These are phyloP conservation scores for Tetrapyrgos nigripes DNA, from an alignment of 1,284 basidiomycete genomes.

Conservation along the genomic window DNA sequence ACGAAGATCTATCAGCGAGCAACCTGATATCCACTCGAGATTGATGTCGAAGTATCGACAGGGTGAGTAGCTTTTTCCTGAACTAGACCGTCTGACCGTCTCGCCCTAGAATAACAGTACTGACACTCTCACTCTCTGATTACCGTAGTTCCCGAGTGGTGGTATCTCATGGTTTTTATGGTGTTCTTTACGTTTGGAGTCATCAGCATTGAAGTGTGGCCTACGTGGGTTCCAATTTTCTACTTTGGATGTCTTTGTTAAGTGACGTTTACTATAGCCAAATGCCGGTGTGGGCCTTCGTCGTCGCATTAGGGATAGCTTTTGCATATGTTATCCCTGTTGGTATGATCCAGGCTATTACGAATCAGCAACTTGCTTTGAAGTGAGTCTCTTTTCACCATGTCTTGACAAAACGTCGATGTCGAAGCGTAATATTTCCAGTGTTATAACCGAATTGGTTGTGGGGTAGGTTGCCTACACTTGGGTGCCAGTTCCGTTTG, in stretches of 20 bases:
- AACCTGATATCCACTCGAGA: conserved; percentile 83
- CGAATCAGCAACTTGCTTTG: conserved; percentile 57
- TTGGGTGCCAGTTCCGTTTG: conserved; percentile 5
- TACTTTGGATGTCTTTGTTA: background rate
- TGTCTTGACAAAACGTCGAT: background rate
- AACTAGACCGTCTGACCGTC: too few species aligned
- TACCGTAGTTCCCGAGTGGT: conserved; percentile 19
- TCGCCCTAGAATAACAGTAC: conserved; percentile 4
- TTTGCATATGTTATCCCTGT: conserved; percentile 64
- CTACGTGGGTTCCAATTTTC: conserved; percentile 44
- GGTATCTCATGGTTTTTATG: conserved; percentile 45
- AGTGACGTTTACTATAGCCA: conserved; percentile 5
- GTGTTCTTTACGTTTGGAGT: conserved; percentile 62
- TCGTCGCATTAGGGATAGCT: conserved; percentile 42
- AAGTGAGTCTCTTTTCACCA: conserved; percentile 30
- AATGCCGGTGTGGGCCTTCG: conserved; percentile 47
- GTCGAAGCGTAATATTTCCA: too few species aligned
- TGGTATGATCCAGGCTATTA: conserved; percentile 59
- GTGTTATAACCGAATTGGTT: conserved; percentile 34
- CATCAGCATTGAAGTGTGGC: conserved; percentile 72
- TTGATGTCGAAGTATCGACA: conserved; percentile 83
- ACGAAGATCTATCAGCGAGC: conserved; percentile 65
- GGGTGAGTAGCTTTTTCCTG: conserved; percentile 30
- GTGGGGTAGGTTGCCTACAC: conserved; percentile 37
- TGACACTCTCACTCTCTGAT: background rate